Percentiles rank a stretch among this genome's conserved stretches.
These are phyloP conservation scores for Sporothrix brunneoviolacea DNA, from an alignment of 2,329 filamentous ascomycete genomes.

Conservation along the genomic window DNA sequence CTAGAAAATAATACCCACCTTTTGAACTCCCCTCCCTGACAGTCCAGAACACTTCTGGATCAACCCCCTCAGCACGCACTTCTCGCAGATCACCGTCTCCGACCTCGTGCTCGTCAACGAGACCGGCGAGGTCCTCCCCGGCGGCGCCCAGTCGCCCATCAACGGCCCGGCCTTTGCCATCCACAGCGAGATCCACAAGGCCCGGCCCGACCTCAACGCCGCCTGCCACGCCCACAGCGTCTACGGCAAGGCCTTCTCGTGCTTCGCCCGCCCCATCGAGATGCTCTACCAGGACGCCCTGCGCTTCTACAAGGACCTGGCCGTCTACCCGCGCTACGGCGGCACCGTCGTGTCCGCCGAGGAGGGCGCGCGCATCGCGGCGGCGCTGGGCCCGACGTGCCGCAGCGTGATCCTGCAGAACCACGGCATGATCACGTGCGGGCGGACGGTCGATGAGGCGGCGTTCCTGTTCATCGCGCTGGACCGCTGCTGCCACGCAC, in stretches of 20 bases:
- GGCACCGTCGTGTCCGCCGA: slow-evolving; percentile 49
- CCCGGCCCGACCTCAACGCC: slow-evolving; percentile 56
- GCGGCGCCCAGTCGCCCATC: slow-evolving; percentile 41
- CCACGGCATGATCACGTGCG: slow-evolving; percentile 66
- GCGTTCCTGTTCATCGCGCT: slow-evolving; percentile 62
- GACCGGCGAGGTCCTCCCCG: slow-evolving; percentile 41
- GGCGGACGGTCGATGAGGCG: slow-evolving; percentile 64
- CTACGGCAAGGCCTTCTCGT: slow-evolving; percentile 60
- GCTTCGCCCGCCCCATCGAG: slow-evolving; percentile 56
- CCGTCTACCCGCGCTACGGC: slow-evolving; percentile 54
- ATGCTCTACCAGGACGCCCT: slow-evolving; percentile 63
- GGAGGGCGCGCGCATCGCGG: slow-evolving; percentile 58
- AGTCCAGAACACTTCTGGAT: slow-evolving; percentile 21
- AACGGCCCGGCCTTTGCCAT: slow-evolving; percentile 66
- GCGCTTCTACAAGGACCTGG: slow-evolving; percentile 59
- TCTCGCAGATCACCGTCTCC: slow-evolving; percentile 57
- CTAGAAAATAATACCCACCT: too few species aligned
- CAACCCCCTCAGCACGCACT: slow-evolving; percentile 59
- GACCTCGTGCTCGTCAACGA: slow-evolving; percentile 63
- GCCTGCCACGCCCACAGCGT: slow-evolving; percentile 62
- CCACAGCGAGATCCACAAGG: slow-evolving; percentile 59
- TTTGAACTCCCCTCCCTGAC: too few species aligned
- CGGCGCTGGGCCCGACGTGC: slow-evolving; percentile 51
- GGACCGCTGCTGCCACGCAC: slow-evolving; percentile 60
- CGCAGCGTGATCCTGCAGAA: slow-evolving; percentile 61